Evolutionary conservation across 768 basidiomycete genomes (phyloP), one percentile per base, ranked within the genome.

Genomic region (Trametes gibbosa): DNA sequence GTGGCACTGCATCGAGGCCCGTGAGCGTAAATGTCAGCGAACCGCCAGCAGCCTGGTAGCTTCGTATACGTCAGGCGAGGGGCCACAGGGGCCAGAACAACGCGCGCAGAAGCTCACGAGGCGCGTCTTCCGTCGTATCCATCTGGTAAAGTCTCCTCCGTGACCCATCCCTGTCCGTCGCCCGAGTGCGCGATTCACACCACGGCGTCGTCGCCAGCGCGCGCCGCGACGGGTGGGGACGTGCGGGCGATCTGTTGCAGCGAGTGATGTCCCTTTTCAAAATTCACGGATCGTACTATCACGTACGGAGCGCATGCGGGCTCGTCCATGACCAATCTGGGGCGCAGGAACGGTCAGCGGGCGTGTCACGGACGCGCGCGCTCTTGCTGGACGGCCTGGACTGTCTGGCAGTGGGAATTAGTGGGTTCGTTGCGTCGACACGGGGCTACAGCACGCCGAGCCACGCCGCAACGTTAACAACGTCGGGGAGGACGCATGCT

Each of bases 1-100:
- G 55, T 56, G 55, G 55, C 55, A 49, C 55, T 49, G 55, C 55
- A 56, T 23, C 24, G 55, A 41, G 40, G 47, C 21, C 37, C 34
- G 13, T 14, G 40, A 41, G 55, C 47, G 47, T 41, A 41, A 50
- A 41, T 49, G 55, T 56, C 55, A 56, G 54, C 46, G 46, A 45
- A 24, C 55, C 49, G 32, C 55, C 55, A 56, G 27, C 24, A 32
- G 6, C 13, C 25, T 8, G 55, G 55, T 56, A 56, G 47, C 47
- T 56, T 41, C 46, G 39, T 25, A 42, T 21, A 34, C 55, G 47
- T 50, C 55, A 56, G 47, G 19, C 19, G 55, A 19, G 39, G 32
- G 9, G 24, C 47, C 47, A 50, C 40, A 56, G 55, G 47, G 55
- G 55, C 19, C 47, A 51, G 50, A 52, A 51, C 35, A 46, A 37